phyloP scores from a whole-genome alignment of 306 rosid genomes.

The Quercus ilex region DNA sequence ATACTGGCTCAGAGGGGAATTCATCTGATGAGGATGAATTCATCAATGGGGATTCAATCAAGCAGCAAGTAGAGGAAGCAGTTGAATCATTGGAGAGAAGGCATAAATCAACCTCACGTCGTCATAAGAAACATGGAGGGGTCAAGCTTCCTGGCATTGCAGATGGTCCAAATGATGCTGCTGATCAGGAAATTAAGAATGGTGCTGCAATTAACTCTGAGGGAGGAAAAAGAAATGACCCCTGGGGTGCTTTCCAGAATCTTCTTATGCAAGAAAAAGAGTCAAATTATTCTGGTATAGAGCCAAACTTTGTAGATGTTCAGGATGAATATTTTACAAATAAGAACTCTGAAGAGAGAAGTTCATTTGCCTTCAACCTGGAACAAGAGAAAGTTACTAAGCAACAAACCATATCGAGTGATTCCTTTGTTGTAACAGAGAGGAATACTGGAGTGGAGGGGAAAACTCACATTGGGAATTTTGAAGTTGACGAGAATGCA shows the following conservation, averaged over 20 bases:
- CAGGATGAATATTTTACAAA: constrained; percentile 42
- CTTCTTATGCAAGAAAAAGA: constrained; percentile 80
- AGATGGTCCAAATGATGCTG: constrained; percentile 36
- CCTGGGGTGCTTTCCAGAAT: constrained; percentile 92
- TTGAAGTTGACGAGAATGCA: constrained; percentile 50
- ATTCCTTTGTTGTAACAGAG: constrained; percentile 55
- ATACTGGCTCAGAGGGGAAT: constrained; percentile 59
- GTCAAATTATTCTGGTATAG: constrained; percentile 31
- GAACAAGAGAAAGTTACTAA: constrained; percentile 38
- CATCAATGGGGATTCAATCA: constrained; percentile 69
- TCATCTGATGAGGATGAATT: constrained; percentile 62
- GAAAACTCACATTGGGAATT: constrained; percentile 31
- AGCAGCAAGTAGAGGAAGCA: constrained; percentile 84
- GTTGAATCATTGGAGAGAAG: constrained; percentile 76
- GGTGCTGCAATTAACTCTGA: constrained; percentile 24
- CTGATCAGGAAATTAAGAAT: constrained; percentile 28
- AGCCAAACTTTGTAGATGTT: constrained; percentile 31
- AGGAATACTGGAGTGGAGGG: constrained; percentile 35
- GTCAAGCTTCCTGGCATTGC: constrained; percentile 25
- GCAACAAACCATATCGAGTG: constrained; percentile 51
- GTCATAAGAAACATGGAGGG: constrained; percentile 49
- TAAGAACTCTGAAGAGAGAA: constrained; percentile 43
- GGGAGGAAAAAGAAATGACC: constrained; percentile 44
- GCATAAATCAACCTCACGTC: constrained; percentile 55
- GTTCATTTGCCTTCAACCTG: constrained; percentile 30